Base-by-base conservation (phyloP, 2,329 filamentous ascomycete genomes). In the Macrophomina pseudophaseolina region DNA sequence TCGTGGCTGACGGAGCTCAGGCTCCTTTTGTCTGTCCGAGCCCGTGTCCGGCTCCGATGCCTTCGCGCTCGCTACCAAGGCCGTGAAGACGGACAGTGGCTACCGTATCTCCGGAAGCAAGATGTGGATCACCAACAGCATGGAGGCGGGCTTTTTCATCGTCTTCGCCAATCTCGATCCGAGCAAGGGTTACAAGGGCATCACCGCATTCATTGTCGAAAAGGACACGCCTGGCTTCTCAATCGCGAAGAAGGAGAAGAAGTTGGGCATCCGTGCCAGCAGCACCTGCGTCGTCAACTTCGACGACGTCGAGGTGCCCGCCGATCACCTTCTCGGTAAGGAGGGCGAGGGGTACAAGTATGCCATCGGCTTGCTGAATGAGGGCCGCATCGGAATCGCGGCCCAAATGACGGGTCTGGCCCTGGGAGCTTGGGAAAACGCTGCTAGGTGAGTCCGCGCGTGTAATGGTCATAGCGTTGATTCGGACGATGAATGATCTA, bases 161-260 rank as follows among this genome's bases (percentile, higher is more conserved):
- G 95, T 99, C 67, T 99, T 99, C 76, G 95, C 95, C 75, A 99
- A 97, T 81, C 84, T 99, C 46, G 90, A 97, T 77, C 94, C 91
- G 0, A 90, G 88, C 82, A 93, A 94, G 83, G 94, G 93, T 64
- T 97, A 99, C 86, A 94, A 94, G 81, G 95, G 95, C 67, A 99
- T 99, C 80, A 94, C 93, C 1, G 95, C 95, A 63, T 99, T 99
- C 78, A 84, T 99, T 68, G 90, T 98, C 49, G 94, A 97, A 81
- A 97, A 97, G 84, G 90, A 85, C 74, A 91, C 88, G 59, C 89
- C 90, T 65, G 95, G 95, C 40, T 97, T 99, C 85, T 90, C 88
- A 68, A 96, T 99, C 75, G 93, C 95, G 48, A 99, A 99, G 88
- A 99, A 99, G 85, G 95, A 99, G 86, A 98, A 98, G 90, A 99